Percentiles rank a stretch among this genome's conserved stretches.
Conservation (phyloP, 441 rosid species). For the Iberis amara region DNA sequence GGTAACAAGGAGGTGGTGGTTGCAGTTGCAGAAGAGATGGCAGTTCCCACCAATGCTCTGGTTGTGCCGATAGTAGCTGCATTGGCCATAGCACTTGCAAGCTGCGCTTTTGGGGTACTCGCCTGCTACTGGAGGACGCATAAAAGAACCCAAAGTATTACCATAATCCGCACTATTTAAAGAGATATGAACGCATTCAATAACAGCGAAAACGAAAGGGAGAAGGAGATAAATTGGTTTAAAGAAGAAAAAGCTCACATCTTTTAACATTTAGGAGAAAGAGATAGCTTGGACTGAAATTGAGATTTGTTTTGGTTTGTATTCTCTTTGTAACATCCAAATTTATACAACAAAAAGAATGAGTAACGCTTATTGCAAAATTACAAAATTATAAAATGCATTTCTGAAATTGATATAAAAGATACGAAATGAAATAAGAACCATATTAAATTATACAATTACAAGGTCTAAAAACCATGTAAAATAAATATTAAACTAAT, state of each 20-base stretch:
- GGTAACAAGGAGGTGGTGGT: constrained; percentile 33
- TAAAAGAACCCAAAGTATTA: constrained; percentile 91
- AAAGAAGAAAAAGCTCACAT: constrained; percentile 20
- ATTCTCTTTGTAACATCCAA: no score
- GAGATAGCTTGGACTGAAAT: constrained; percentile 55
- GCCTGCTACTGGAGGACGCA: constrained; percentile 92
- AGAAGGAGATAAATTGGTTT: constrained; percentile 27
- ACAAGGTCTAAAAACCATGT: no score
- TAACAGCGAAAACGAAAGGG: constrained; percentile 29
- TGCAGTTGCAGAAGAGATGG: constrained; percentile 47
- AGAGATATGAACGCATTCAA: constrained; percentile 37
- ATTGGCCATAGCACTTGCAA: constrained; percentile 81
- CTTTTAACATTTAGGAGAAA: constrained; percentile 54
- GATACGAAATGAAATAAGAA: no score
- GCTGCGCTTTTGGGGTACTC: constrained; percentile 90
- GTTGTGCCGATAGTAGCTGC: constrained; percentile 93
- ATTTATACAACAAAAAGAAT: no score
- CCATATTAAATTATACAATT: no score
- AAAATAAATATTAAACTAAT: no score
- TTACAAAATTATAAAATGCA: no score
- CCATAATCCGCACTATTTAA: constrained; percentile 73
- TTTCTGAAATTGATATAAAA: no score
- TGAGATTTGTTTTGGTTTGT: not conserved
- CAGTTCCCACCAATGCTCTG: constrained; percentile 52
- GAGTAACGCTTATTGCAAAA: no score